Evolutionary conservation across 345 rosid species (phyloP), one percentile per base, ranked within the genome.

Genomic region (Erysimum cheiranthoides): DNA sequence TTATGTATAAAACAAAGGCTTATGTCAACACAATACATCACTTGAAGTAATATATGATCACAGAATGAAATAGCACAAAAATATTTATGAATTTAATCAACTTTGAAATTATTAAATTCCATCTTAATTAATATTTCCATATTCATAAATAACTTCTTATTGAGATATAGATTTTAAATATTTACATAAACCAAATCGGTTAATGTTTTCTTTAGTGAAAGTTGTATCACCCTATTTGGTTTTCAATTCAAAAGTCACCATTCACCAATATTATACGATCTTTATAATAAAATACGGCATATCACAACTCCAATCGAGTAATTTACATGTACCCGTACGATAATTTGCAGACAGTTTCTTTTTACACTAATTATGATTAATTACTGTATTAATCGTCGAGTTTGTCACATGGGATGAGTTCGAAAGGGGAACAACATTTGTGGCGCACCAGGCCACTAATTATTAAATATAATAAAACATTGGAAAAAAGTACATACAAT

Each of bases 341-440:
- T 53, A 42, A 16, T 13, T 42, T 42, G 58, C 51, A 52, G 28
- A 31, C 56, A 54, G 5, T 27, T 27, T 69, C 43, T 43, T 17
- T 10, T 27, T 52, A 27, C 16, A 31, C 53, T 46, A 46, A 27
- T 50, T 59, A 73, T 50, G 62, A 72, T 58, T 10, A 5, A 14
- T 6, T 5, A 10, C 13, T 70, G 49, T 71, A 50, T 43, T 58
- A 49, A 58, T 78, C 51, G 58, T 72, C 34, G 77, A 78, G 81
- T 72, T 32, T 59, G 64, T 51, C 81, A 78, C 81, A 66, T 78
- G 81, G 73, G 51, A 36, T 64, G 67, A 36, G 61, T 63, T 54
- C 35, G 1, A 25, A 64, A 38, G 11, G 76, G 76, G 67, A 57
- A 77, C 80, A 77, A 57, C 54, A 70, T 62, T 71, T 71, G 67